phyloP scores from a whole-genome alignment of 2,329 filamentous ascomycete species.

The Triangularia setosa region DNA sequence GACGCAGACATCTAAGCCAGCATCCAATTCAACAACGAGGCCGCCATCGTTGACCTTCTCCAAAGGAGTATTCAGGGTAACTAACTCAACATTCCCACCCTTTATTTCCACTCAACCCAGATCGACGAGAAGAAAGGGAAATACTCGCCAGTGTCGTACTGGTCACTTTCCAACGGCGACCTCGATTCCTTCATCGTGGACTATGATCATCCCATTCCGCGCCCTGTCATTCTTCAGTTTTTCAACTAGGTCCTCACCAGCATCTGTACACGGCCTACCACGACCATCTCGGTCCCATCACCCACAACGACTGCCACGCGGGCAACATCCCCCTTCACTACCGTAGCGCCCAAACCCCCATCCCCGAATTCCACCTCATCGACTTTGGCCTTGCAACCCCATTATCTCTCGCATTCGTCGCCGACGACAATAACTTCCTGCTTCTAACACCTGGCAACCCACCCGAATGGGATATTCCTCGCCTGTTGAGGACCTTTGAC shows the following conservation, averaged over 20 bases:
- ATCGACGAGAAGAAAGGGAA: background rate
- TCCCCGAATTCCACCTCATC: constrained; percentile 7
- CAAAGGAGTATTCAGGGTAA: background rate
- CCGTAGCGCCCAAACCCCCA: background rate
- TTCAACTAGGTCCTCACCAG: constrained; percentile 8
- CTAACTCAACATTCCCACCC: background rate
- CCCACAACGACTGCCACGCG: constrained; percentile 8
- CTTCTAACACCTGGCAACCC: background rate
- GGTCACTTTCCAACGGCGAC: constrained; percentile 15
- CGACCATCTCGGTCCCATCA: background rate
- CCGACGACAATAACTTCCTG: background rate
- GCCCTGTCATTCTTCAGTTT: constrained; percentile 2
- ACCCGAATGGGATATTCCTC: background rate
- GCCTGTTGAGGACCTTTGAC: background rate
- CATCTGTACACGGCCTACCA: constrained; percentile 6
- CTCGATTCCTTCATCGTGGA: background rate
- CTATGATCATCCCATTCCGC: background rate
- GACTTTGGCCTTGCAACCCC: constrained; percentile 10
- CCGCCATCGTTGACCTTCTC: background rate
- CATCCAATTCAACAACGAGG: constrained; percentile 5
- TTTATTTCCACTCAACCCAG: background rate
- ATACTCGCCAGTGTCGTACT: constrained; percentile 8
- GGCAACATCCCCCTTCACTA: constrained; percentile 9
- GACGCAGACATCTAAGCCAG: background rate
- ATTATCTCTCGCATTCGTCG: background rate